Evolutionary conservation across 2,329 filamentous ascomycete species (phyloP).

Genomic region (Penicillium sp.): DNA sequence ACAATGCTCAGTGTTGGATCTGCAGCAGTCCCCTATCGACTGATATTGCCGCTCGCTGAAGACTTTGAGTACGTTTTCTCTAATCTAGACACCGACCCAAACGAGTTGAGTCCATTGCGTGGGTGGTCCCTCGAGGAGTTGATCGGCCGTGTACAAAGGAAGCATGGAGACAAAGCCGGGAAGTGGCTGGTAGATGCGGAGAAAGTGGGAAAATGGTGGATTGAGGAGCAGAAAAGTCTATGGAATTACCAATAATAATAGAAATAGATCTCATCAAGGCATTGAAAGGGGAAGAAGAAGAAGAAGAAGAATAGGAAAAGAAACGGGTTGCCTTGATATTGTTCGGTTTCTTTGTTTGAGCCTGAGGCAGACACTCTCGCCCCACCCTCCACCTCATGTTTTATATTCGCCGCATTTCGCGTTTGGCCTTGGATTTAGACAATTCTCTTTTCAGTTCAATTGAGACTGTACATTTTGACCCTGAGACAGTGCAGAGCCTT

Average conservation of each 20-base stretch:
- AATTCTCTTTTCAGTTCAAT: not conserved
- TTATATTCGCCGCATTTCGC: slow-evolving; percentile 5
- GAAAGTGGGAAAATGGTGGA: slow-evolving; percentile 39
- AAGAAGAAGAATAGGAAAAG: slow-evolving; percentile 12
- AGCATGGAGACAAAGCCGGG: slow-evolving; percentile 32
- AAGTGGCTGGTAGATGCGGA: slow-evolving; percentile 37
- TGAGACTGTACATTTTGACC: not conserved
- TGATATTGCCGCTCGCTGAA: slow-evolving; percentile 73
- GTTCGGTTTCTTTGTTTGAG: slow-evolving; percentile 23
- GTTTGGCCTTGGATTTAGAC: not conserved
- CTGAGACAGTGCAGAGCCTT: not conserved
- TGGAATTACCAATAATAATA: slow-evolving; percentile 19
- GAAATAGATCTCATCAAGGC: not conserved
- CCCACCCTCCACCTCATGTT: slow-evolving; percentile 23
- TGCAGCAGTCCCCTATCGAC: slow-evolving; percentile 70
- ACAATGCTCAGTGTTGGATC: slow-evolving; percentile 61
- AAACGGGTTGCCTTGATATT: slow-evolving; percentile 1
- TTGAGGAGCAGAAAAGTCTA: slow-evolving; percentile 31
- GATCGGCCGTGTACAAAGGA: slow-evolving; percentile 19
- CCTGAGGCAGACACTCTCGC: slow-evolving; percentile 26
- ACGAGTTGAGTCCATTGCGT: slow-evolving; percentile 31
- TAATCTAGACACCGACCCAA: slow-evolving; percentile 31
- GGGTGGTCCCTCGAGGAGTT: slow-evolving; percentile 31
- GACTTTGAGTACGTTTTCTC: slow-evolving; percentile 52
- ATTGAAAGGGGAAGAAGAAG: not conserved